Evolutionary conservation across 768 basidiomycete species (phyloP), one percentile per base, ranked within the genome.

Genomic region (Hebeloma cylindrosporum): DNA sequence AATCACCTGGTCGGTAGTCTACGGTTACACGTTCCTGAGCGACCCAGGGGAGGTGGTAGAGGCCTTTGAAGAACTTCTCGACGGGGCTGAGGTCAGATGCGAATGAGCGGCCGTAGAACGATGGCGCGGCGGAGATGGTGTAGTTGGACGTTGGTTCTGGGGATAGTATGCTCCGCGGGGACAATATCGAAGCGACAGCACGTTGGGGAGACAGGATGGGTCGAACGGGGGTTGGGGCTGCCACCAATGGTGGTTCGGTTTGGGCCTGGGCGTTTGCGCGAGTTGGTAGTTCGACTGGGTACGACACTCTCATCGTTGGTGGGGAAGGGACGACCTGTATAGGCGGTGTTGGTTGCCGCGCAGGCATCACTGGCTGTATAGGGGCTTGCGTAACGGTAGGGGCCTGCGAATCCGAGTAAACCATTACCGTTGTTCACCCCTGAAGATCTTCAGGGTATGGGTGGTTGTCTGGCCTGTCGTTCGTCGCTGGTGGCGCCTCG

Each of bases 21-120:
- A 68, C 60, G 1, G 73, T 73, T 30, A 78, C 69, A 27, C 74
- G 67, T 8, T 64, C 59, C 0, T 58, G 57, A 5, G 73, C 63
- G 11, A 75, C 53, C 77, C 77, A 78, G 4, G 77, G 76, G 20
- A 78, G 66, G 20, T 60, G 52, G 40, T 73, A 69, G 0, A 78
- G 13, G 1, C 56, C 62, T 3, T 64, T 52, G 25, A 74, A 58
- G 45, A 77, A 77, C 14, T 69, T 70, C 23, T 68, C 67, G n/a
- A 77, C 42, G 0, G 73, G 73, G 14, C 62, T 60, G 22, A 74
- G 60, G 34, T 59, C 63, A 21, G 54, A 53, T 42, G 64, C 60
- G 44, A 71, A 70, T 1, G 71, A 71, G 3, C 68, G 66, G 28
- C 60, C 60, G 18, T 66, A 70, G 18, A 60, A 60, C 3, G 61